A percentile compares a stretch with the other conserved stretches of the same genome.
Evolutionary conservation across 352 stramenopile species (phyloP).

Genomic region (Pythium dissotocum): DNA sequence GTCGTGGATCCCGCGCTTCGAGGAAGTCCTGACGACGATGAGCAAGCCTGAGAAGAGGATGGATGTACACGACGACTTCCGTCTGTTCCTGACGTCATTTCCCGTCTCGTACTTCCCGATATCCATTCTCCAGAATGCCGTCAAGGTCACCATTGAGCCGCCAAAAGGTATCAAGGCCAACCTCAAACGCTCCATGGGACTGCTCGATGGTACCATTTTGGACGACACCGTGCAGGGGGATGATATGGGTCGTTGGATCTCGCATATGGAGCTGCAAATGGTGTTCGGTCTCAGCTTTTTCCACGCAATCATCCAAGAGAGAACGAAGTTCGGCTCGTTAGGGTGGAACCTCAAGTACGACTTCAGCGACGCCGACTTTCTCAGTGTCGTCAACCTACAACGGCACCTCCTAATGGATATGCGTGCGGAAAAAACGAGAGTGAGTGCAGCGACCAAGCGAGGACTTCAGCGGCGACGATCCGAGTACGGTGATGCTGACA

Average conservation of each 20-base stretch:
- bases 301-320: constrained; percentile 74
- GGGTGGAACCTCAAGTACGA: constrained; percentile 83
- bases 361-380: constrained; percentile 78
- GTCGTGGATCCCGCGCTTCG: constrained; percentile 72
- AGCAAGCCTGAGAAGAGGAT: constrained; percentile 31
- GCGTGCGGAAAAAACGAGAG: background rate
- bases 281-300: constrained; percentile 80
- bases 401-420: constrained; percentile 41
- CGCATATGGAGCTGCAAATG: constrained; percentile 48
- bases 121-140: constrained; percentile 65
- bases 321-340: constrained; percentile 69
- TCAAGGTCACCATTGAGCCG: constrained; percentile 82
- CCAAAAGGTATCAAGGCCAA: constrained; percentile 76
- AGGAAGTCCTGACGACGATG: constrained; percentile 42
- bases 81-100: constrained; percentile 71
- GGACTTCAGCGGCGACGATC: background rate
- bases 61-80: constrained; percentile 57
- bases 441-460: background rate
- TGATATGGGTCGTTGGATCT: constrained; percentile 14
- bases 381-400: constrained; percentile 67
- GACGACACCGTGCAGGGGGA: background rate
- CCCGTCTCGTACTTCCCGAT: constrained; percentile 72
- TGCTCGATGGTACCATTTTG: constrained; percentile 27
- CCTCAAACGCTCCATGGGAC: constrained; percentile 61
- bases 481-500: background rate